Evolutionary conservation across 495 filamentous ascomycete species (phyloP).

Genomic region (Xylaria telfairii): DNA sequence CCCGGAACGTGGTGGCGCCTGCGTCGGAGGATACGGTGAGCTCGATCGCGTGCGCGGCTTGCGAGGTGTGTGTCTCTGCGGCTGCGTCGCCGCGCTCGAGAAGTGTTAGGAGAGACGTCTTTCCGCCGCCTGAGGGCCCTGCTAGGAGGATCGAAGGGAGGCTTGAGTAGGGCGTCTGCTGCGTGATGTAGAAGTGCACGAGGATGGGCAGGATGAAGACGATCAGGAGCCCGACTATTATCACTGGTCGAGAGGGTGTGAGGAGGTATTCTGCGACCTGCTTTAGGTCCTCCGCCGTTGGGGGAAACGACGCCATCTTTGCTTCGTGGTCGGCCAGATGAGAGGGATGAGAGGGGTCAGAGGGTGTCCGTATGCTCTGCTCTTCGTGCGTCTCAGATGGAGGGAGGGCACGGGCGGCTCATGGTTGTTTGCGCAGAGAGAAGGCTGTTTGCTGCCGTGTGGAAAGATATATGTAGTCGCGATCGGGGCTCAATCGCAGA

Average conservation of each 20-base stretch:
- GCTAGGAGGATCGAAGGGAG: conserved; percentile 84
- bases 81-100: conserved; percentile 50
- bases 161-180: conserved; percentile 64
- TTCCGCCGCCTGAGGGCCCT: conserved; percentile 84
- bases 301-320: conserved; percentile 23
- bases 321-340: neutral
- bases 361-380: neutral
- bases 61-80: conserved; percentile 80
- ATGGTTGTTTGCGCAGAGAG: neutral
- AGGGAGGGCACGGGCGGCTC: neutral
- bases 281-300: conserved; percentile 37
- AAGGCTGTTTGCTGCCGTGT: neutral
- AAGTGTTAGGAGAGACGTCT: conserved; percentile 85
- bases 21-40: conserved; percentile 70
- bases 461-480: neutral
- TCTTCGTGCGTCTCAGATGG: neutral
- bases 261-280: conserved; percentile 51
- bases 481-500: neutral
- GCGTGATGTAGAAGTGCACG: conserved; percentile 78
- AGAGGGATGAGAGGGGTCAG: neutral
- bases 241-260: conserved; percentile 58
- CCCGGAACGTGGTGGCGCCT: conserved; percentile 66
- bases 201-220: conserved; percentile 76
- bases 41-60: conserved; percentile 73
- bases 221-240: conserved; percentile 70